Base-by-base conservation (phyloP, 2,329 filamentous ascomycete species). In the Stagonosporopsis cucurbitacearum region DNA sequence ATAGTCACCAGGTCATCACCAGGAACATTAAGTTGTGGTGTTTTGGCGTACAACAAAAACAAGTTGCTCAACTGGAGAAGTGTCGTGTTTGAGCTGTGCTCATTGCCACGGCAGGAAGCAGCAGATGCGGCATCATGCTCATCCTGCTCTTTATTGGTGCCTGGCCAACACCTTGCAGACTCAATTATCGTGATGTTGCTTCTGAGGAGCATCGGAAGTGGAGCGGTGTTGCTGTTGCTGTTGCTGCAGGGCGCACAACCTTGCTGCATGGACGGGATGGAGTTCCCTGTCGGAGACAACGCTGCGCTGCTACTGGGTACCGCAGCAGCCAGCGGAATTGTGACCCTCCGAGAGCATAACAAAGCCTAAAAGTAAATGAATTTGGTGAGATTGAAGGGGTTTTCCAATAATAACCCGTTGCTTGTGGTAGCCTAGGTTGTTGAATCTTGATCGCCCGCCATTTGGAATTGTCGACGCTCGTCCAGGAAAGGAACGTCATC, bases 231-330 rank as follows among this genome's bases (percentile, higher is more conserved):
- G 47, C 53, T 48, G 53, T 51, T 51, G 47, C 53, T 48, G 28
- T 56, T 43, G 36, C 42, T 50, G 47, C 37, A 54, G 44, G 45
- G 47, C 36, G 42, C 42, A 50, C 47, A 37, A 32, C 48, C 26
- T 40, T 48, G 40, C 48, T 53, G 54, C 49, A 48, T 44, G 48
- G 30, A 20, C 33, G 37, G 40, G 37, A 48, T 32, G 6, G 22
- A 23, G 19, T 45, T 43, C 48, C 54, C 33, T 57, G 49, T 37
- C 52, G 50, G 44, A 56, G 49, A 59, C 54, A 52, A 63, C 54
- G 55, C 54, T 63, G 65, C 60, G 58, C 58, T 64, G 57, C 54
- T 57, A 66, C 59, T 63, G 52, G 53, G 57, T 58, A 63, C 59
- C 28, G 41, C 62, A 57, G 23, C 36, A 50, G 42, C 41, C 47